A percentile compares a stretch with the other conserved stretches of the same genome.
Conservation (phyloP, 345 rosid species). For the Sonneratia caseolaris region DNA sequence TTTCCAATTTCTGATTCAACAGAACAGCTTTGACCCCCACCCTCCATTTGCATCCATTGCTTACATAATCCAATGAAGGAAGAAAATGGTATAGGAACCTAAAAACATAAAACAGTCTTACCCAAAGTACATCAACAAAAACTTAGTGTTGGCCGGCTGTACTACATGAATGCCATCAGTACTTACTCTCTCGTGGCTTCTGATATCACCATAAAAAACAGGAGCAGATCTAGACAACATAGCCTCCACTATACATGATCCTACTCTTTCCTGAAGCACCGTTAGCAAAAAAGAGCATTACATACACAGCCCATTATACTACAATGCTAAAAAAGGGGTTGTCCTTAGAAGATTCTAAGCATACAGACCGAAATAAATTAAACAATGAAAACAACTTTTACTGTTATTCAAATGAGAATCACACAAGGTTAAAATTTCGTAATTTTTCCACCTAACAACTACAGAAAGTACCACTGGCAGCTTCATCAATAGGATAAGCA, state of each 20-base stretch:
- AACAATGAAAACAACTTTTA: neutral
- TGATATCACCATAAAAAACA: slow-evolving; percentile 63
- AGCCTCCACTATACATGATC: slow-evolving; percentile 60
- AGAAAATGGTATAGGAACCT: slow-evolving; percentile 77
- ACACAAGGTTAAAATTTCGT: neutral
- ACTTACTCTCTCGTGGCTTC: slow-evolving; percentile 86
- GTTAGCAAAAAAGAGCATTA: neutral
- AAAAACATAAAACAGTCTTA: neutral
- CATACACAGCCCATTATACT: neutral
- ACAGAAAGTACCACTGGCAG: neutral
- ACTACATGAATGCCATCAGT: neutral
- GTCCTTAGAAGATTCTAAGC: neutral
- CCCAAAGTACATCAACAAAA: neutral
- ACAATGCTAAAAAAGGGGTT: neutral
- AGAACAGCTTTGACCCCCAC: slow-evolving; percentile 9
- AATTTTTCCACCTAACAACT: neutral
- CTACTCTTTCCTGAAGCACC: slow-evolving; percentile 42
- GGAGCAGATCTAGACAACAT: slow-evolving; percentile 70
- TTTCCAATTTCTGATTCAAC: slow-evolving; percentile 18
- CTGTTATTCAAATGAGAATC: neutral
- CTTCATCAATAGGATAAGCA: neutral
- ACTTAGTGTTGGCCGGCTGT: neutral
- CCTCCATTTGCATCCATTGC: slow-evolving; percentile 31
- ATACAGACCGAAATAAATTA: neutral
- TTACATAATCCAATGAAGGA: slow-evolving; percentile 57